These are phyloP conservation scores for Thelephora ganbajun DNA, from an alignment of 768 basidiomycete species.

Conservation along the genomic window DNA sequence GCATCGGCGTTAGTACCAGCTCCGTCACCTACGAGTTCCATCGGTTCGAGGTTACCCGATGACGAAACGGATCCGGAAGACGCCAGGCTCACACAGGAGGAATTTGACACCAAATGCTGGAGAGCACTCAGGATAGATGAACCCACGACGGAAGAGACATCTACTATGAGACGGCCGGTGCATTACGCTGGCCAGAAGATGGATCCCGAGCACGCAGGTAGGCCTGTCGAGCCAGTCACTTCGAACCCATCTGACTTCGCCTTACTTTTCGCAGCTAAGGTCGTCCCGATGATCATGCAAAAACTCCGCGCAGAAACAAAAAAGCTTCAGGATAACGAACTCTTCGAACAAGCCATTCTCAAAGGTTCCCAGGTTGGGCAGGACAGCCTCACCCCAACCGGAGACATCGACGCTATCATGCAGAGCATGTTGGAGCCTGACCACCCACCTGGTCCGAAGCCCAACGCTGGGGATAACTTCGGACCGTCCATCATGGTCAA, in stretches of 20 bases:
- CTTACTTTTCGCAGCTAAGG: background rate
- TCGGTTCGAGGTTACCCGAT: conserved; percentile 31
- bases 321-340: conserved; percentile 29
- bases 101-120: conserved; percentile 23
- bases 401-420: conserved; percentile 27
- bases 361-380: conserved; percentile 21
- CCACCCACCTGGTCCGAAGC: background rate
- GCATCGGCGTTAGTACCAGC: conserved; percentile 31
- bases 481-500: background rate
- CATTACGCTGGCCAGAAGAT: conserved; percentile 21
- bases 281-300: conserved; percentile 24
- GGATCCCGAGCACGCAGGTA: conserved; percentile 26
- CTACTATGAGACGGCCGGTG: conserved; percentile 16
- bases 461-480: background rate
- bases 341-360: conserved; percentile 25
- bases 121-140: conserved; percentile 20
- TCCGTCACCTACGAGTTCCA: conserved; percentile 31
- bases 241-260: background rate
- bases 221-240: conserved; percentile 7
- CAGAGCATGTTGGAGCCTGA: conserved; percentile 21
- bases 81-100: conserved; percentile 21
- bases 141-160: conserved; percentile 24
- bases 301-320: conserved; percentile 23
- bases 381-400: conserved; percentile 21
- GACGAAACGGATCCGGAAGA: conserved; percentile 32